These are phyloP conservation scores for Blastobotrys parvus DNA, from an alignment of 805 yeast species.

Conservation along the genomic window DNA sequence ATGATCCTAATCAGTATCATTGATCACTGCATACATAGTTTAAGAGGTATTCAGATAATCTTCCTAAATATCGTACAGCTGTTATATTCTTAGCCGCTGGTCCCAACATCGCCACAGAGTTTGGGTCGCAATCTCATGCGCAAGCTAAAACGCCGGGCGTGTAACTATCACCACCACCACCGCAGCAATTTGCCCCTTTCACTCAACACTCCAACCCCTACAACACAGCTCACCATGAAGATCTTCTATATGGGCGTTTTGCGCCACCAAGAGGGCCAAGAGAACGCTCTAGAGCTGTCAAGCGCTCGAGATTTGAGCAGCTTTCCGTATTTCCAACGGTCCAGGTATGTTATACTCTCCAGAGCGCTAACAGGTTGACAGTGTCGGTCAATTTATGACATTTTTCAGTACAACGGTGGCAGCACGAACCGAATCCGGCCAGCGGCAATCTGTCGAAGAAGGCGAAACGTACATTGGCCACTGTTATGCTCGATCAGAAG, in stretches of 20 bases:
- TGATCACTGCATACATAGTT: too few species aligned
- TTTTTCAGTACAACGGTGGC: constrained; percentile 89
- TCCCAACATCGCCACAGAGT: too few species aligned
- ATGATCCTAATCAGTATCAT: too few species aligned
- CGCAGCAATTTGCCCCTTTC: not conserved
- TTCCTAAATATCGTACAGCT: too few species aligned
- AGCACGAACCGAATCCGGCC: constrained; percentile 78
- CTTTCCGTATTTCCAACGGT: constrained; percentile 83
- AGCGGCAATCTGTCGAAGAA: constrained; percentile 91
- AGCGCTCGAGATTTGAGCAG: constrained; percentile 75
- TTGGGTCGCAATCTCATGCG: too few species aligned
- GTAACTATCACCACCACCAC: too few species aligned
- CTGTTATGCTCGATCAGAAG: constrained; percentile 83
- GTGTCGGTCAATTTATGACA: constrained; percentile 88
- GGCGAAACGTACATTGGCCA: constrained; percentile 75
- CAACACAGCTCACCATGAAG: constrained; percentile 48
- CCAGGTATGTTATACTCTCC: constrained; percentile 30
- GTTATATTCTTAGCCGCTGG: too few species aligned
- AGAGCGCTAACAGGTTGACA: constrained; percentile 12
- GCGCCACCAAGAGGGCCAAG: constrained; percentile 46
- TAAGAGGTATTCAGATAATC: too few species aligned
- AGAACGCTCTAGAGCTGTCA: constrained; percentile 65
- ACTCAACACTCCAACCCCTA: not conserved
- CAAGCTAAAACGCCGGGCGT: too few species aligned
- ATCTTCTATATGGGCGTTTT: constrained; percentile 84